phyloP scores from a whole-genome alignment of 768 basidiomycete species.

The Mycena haematopus region DNA sequence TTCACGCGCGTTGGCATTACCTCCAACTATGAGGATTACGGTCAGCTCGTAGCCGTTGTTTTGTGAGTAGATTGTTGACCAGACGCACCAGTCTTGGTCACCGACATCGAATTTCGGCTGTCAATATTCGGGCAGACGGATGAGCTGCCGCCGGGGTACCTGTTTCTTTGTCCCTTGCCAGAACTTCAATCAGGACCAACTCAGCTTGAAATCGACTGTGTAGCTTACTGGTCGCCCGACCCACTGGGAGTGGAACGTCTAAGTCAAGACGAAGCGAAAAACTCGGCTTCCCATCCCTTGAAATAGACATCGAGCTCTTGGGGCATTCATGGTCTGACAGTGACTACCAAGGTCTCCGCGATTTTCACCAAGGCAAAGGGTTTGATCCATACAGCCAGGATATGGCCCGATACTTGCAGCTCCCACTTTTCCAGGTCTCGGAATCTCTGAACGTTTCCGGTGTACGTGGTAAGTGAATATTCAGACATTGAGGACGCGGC shows the following conservation, averaged over 20 bases:
- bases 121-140: neutral
- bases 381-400: neutral
- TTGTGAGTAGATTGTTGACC: neutral
- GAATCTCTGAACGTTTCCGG: neutral
- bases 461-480: neutral
- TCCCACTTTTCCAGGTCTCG: neutral
- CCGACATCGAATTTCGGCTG: neutral
- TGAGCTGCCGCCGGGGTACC: neutral
- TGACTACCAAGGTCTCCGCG: neutral
- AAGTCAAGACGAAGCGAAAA: neutral
- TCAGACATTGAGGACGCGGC: too few relatives aligned
- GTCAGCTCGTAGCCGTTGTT: neutral
- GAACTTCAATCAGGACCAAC: neutral
- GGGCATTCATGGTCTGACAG: neutral
- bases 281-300: neutral
- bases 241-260: neutral
- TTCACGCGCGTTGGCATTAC: neutral
- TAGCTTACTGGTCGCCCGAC: slow-evolving; percentile 6
- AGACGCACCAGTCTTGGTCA: neutral
- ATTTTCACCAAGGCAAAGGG: slow-evolving; percentile 3
- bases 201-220: neutral
- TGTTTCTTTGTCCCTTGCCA: slow-evolving; percentile 1
- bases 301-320: neutral
- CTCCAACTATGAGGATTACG: neutral
- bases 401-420: neutral